Evolutionary conservation across 441 rosid species (phyloP).

Genomic region (Dalechampia spathulata): DNA sequence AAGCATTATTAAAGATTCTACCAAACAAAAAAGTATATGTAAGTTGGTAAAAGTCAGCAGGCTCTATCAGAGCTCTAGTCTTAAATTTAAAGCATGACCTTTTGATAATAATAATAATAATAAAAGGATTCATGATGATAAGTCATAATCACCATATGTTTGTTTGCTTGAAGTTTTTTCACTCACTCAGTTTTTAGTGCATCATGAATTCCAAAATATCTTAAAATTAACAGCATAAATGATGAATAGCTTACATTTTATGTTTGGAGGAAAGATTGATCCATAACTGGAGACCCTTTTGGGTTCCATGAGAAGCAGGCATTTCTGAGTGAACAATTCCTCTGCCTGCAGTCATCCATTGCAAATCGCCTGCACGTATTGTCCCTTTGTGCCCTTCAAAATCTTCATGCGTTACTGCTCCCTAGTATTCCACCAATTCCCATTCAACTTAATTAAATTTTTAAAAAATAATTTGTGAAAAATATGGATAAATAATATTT

Average conservation of each 20-base stretch:
- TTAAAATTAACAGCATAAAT: too few species aligned
- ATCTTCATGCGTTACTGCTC: constrained; percentile 69
- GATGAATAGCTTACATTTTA: constrained; percentile 47
- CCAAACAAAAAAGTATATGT: constrained; percentile 11
- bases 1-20: constrained; percentile 15
- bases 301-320: constrained; percentile 72
- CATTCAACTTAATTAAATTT: not conserved
- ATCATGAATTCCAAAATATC: too few species aligned
- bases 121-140: constrained; percentile 8
- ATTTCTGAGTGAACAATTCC: constrained; percentile 93
- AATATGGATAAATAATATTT: too few species aligned
- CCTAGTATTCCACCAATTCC: constrained; percentile 32
- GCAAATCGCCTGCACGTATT: constrained; percentile 63
- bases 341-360: constrained; percentile 98
- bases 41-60: constrained; percentile 8
- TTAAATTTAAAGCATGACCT: constrained; percentile 18
- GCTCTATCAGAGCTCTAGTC: not conserved
- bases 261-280: constrained; percentile 76
- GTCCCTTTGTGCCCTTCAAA: constrained; percentile 87
- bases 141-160: constrained; percentile 11
- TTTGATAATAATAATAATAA: too few species aligned
- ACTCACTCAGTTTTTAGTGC: too few species aligned
- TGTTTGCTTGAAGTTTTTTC: not conserved
- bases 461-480: too few species aligned
- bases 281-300: constrained; percentile 83